Conservation (phyloP, 139 green algal genomes). For the Trebouxia sp. region DNA sequence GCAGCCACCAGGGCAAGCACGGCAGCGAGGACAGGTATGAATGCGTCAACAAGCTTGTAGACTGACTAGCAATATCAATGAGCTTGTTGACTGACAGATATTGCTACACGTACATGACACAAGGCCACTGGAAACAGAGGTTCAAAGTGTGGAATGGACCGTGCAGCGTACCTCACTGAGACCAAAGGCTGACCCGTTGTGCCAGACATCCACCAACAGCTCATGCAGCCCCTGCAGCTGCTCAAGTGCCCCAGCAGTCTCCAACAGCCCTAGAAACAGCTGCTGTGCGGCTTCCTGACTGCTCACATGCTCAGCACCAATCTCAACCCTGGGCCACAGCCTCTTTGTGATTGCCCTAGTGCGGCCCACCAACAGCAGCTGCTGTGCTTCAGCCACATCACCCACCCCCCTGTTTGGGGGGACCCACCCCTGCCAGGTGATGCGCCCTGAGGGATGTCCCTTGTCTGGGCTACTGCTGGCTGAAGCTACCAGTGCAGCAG, state of each 20-base stretch:
- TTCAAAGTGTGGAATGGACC: too few relatives aligned
- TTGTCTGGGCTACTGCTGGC: not conserved
- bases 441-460: too few relatives aligned
- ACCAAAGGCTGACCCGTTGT: not conserved
- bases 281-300: not conserved
- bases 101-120: too few relatives aligned
- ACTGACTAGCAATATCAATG: too few relatives aligned
- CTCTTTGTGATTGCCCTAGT: not conserved
- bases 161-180: not conserved
- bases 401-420: not conserved
- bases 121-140: too few relatives aligned
- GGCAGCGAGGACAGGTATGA: too few relatives aligned
- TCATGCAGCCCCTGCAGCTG: conserved; percentile 3
- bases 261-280: not conserved
- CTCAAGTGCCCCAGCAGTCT: not conserved
- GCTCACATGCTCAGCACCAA: not conserved
- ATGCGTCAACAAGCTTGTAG: too few relatives aligned
- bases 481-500: not conserved
- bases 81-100: too few relatives aligned
- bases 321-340: not conserved
- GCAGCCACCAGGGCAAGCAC: too few relatives aligned
- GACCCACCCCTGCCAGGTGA: not conserved
- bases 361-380: not conserved
- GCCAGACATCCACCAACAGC: not conserved
- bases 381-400: not conserved